Evolutionary conservation across 179 eudicot species (phyloP).

Genomic region (Heliamphora pulchella): DNA sequence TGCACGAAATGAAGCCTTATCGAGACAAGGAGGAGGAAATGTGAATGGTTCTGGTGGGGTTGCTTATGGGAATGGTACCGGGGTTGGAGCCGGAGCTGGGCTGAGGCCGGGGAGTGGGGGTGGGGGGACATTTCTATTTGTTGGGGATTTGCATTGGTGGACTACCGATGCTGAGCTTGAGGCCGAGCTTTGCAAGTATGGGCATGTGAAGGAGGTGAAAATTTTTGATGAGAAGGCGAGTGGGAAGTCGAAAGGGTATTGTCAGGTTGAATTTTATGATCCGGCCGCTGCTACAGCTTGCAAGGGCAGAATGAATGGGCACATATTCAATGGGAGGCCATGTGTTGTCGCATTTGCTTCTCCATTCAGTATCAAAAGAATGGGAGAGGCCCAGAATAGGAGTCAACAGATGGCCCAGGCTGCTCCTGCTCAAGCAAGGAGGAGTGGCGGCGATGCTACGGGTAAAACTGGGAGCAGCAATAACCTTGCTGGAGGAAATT

Average conservation of each 20-base stretch:
- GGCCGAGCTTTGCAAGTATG: constrained; percentile 60
- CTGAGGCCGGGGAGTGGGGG: constrained; percentile 23
- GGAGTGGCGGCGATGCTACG: constrained; percentile 44
- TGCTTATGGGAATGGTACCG: constrained; percentile 26
- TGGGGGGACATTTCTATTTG: constrained; percentile 41
- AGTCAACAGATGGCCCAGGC: constrained; percentile 45
- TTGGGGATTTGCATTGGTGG: constrained; percentile 98
- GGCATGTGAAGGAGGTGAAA: constrained; percentile 77
- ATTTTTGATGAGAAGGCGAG: constrained; percentile 86
- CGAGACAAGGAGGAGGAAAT: constrained; percentile 49
- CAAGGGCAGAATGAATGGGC: constrained; percentile 84
- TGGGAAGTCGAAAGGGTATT: constrained; percentile 89
- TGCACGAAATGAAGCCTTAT: constrained; percentile 37
- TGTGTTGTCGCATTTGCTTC: constrained; percentile 88
- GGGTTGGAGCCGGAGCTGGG: constrained; percentile 23
- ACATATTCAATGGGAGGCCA: constrained; percentile 68
- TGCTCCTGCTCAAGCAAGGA: constrained; percentile 32
- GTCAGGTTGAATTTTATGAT: constrained; percentile 83
- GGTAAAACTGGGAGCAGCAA: constrained; percentile 43
- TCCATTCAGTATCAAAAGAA: constrained; percentile 53
- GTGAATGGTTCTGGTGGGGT: constrained; percentile 38
- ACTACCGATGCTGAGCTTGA: constrained; percentile 87
- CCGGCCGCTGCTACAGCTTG: constrained; percentile 62
- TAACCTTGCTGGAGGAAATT: constrained; percentile 48
- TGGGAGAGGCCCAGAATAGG: constrained; percentile 78